Conservation (phyloP, 441 rosid species). For the Gossypium laxum region DNA sequence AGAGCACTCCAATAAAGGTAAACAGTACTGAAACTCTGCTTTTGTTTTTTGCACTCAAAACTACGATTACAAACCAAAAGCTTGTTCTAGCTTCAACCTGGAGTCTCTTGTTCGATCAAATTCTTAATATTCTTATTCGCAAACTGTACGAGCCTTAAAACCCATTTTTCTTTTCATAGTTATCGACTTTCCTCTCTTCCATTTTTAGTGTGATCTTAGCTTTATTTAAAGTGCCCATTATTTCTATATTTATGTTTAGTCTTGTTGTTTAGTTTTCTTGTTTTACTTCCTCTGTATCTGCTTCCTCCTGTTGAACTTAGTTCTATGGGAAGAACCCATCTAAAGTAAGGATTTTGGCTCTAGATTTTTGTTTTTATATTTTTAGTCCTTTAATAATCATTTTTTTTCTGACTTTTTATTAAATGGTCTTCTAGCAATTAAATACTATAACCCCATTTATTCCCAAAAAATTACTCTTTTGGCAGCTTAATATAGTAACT, state of each 20-base stretch:
- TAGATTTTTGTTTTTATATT: neutral
- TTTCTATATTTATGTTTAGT: neutral
- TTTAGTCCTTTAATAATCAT: neutral
- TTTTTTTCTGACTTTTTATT: neutral
- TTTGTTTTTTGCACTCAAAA: no score
- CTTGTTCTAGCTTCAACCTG: no score
- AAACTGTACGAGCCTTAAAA: neutral
- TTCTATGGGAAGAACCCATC: neutral
- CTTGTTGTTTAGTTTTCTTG: slow-evolving; percentile 10
- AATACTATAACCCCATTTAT: neutral
- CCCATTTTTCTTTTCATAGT: neutral
- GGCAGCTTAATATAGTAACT: neutral
- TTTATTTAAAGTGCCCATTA: slow-evolving; percentile 11
- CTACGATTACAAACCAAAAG: no score
- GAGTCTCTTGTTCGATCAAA: no score
- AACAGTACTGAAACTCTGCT: no score
- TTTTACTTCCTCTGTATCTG: neutral
- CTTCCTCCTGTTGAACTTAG: neutral
- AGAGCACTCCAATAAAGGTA: neutral
- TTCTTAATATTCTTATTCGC: no score
- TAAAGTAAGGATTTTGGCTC: neutral
- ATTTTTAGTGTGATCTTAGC: slow-evolving; percentile 7
- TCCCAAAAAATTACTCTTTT: neutral
- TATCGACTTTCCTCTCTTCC: neutral
- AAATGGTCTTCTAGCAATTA: neutral